Base-by-base conservation (phyloP, 768 basidiomycete genomes). In the Pleurotus eryngii region DNA sequence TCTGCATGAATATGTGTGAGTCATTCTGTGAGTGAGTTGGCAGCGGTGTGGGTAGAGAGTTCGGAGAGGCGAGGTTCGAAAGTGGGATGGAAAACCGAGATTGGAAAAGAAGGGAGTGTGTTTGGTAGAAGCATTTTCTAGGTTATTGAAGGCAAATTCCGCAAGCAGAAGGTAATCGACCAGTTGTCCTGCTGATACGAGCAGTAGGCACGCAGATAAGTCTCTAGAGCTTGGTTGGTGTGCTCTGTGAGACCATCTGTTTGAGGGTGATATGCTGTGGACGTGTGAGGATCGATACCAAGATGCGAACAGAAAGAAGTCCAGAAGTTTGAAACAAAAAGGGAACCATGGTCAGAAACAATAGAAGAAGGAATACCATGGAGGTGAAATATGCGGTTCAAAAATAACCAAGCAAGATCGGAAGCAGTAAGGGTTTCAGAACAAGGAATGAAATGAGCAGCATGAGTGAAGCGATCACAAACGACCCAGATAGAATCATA, bases 151-250 rank as follows among this genome's bases (percentile, higher is more conserved):
- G 0, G 67, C 60, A 58, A 80, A 79, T 60, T 79, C 72, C 5
- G 73, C 72, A 14, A 78, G 61, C 0, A 74, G 68, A 0, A 80
- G 65, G 38, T 67, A 70, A 17, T 74, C 69, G 3, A 68, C 68
- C 76, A 79, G 56, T 79, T 64, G 53, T 78, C 73, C 56, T 79
- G 79, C 22, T 76, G 70, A 38, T 74, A 74, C 0, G 64, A 69
- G 50, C 56, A 62, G 48, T 20, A 20, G 20, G 20, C 20, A 20
- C 20, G 2, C 20, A 20, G 20, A 20, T 20, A 20, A 20, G 20
- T 20, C 20, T 20, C 20, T 20, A 20, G 20, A 20, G 20, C 2
- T 20, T 20, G 1, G 20, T 20, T 20, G 20, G 20, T 20, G 20
- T 2, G 2, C 20, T 20, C 2, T 20, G 1, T 20, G 20, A 20